A percentile compares a stretch with the other conserved stretches of the same genome.
These are phyloP conservation scores for Saturnispora galanensis DNA, from an alignment of 805 yeast species.

Conservation along the genomic window DNA sequence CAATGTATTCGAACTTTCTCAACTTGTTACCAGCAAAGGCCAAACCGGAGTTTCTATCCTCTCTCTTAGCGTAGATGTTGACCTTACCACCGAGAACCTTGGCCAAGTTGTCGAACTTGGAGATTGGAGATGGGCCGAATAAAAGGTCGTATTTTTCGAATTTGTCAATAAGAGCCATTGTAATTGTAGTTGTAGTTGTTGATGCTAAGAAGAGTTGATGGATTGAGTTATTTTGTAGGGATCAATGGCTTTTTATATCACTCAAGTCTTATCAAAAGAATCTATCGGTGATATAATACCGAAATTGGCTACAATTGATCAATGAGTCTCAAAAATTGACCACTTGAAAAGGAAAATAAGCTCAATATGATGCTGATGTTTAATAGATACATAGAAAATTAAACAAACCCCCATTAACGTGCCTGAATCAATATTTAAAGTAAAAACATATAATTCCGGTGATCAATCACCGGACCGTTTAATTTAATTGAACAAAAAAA, in stretches of 20 bases:
- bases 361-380: too few relatives aligned
- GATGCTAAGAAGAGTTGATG: not conserved
- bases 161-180: constrained; percentile 16
- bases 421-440: not conserved
- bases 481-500: too few relatives aligned
- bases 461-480: constrained; percentile 7
- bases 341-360: too few relatives aligned
- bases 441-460: not conserved
- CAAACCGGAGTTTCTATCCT: constrained; percentile 28
- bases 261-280: too few relatives aligned
- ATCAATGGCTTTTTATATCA: too few relatives aligned
- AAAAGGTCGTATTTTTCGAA: constrained; percentile 22
- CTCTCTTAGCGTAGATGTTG: constrained; percentile 28
- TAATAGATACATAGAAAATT: too few relatives aligned
- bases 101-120: constrained; percentile 24
- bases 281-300: too few relatives aligned
- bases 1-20: constrained; percentile 27
- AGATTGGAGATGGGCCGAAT: constrained; percentile 29
- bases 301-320: too few relatives aligned
- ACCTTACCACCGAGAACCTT: constrained; percentile 25
- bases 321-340: too few relatives aligned
- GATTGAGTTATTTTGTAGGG: too few relatives aligned
- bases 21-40: constrained; percentile 29
- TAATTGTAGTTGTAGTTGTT: not conserved
- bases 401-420: too few relatives aligned